Percentiles rank a stretch among this genome's conserved stretches.
Evolutionary conservation across 2,329 filamentous ascomycete species (phyloP).

Genomic region (Microdochium trichocladiopsis): DNA sequence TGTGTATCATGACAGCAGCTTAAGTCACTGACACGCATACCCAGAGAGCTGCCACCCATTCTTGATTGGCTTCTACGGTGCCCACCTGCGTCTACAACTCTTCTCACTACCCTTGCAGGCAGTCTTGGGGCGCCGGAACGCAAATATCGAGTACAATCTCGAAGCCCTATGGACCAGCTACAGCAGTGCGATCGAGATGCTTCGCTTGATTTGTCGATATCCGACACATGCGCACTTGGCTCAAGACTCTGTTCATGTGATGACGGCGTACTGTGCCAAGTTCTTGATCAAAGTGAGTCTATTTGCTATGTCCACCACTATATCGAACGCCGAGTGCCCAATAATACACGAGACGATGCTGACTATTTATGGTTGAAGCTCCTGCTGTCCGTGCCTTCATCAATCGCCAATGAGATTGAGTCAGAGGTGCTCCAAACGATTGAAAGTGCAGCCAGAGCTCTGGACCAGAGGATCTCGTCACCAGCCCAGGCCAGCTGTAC

Average conservation of each 20-base stretch:
- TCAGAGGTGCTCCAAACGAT: neutral
- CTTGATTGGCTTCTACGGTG: constrained; percentile 28
- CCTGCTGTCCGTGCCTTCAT: neutral
- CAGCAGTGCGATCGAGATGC: constrained; percentile 23
- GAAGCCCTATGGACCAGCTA: constrained; percentile 23
- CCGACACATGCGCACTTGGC: constrained; percentile 27
- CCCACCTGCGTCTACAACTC: constrained; percentile 26
- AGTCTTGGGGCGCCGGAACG: constrained; percentile 13
- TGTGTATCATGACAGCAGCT: neutral
- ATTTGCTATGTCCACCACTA: neutral
- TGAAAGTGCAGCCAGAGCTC: neutral
- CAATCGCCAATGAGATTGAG: neutral
- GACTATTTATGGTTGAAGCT: neutral
- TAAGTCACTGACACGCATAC: neutral
- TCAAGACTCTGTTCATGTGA: constrained; percentile 32
- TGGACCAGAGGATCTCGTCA: neutral
- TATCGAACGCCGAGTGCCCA: too few relatives aligned
- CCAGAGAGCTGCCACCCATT: constrained; percentile 22
- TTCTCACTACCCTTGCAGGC: constrained; percentile 26
- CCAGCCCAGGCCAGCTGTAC: neutral
- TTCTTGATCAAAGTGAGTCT: constrained; percentile 25
- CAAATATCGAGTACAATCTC: constrained; percentile 14
- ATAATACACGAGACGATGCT: neutral
- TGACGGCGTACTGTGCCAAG: constrained; percentile 31
- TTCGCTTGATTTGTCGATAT: constrained; percentile 19